phyloP scores from a whole-genome alignment of 306 rosid species.

The Luffa aegyptiaca region DNA sequence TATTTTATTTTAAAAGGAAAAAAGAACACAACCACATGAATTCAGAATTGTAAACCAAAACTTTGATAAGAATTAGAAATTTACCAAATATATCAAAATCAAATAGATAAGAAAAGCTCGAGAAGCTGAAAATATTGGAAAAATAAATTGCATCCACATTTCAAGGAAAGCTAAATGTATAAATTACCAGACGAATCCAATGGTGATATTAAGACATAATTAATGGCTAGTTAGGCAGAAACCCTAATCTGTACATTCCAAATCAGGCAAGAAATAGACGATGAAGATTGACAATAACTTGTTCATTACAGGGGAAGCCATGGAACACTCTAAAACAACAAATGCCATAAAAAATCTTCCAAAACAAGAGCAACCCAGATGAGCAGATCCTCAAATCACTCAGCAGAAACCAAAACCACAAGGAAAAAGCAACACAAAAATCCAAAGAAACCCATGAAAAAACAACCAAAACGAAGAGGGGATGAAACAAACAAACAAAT shows the following conservation, averaged over 20 bases:
- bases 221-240: neutral
- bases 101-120: neutral
- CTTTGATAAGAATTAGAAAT: neutral
- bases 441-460: neutral
- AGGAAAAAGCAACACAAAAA: neutral
- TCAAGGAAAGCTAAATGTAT: neutral
- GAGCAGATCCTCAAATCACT: conserved; percentile 8
- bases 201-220: neutral
- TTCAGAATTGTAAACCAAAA: neutral
- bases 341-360: neutral
- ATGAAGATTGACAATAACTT: neutral
- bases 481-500: neutral
- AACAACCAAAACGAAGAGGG: neutral
- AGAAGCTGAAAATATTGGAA: neutral
- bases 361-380: conserved; percentile 5
- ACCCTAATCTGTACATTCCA: conserved; percentile 1
- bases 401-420: neutral
- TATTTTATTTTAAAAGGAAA: neutral
- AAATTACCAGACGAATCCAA: neutral
- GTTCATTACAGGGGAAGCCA: neutral
- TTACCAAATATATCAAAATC: neutral
- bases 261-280: neutral
- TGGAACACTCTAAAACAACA: neutral
- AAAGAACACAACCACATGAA: neutral
- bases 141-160: neutral